Evolutionary conservation across 305 asterid genomes (phyloP), one percentile per base, ranked within the genome.

Genomic region (Nicotiana rustica): DNA sequence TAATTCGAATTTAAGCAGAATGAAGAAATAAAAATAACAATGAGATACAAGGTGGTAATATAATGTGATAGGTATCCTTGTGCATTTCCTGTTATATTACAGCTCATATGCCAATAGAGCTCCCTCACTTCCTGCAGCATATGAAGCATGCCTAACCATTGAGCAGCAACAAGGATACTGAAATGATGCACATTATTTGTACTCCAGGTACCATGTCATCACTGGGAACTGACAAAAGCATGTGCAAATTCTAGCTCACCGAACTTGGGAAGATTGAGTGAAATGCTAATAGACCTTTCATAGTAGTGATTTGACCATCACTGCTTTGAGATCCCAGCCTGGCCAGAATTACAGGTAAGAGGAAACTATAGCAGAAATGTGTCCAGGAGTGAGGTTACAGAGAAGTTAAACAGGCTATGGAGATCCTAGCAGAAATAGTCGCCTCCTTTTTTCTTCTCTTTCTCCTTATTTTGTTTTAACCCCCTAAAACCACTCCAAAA

Each of bases 71-170:
- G 69, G 38, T 1, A 64, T 64, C 38, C 8, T 10, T 9, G 8
- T 64, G 18, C 69, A 64, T 4, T 12, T 38, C 38, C 69, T 25
- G n/a, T 64, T 64, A 64, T 15, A 29, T 4, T 64, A 64, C 69
- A 25, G 38, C 38, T 25, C 18, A 64, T 25, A 64, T 25, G 38
- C 36, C 69, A 64, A 64, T 64, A 25, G 69, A 64, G n/a, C 69
- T 19, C 17, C 69, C 69, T 64, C 69, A 64, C 69, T 64, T 64
- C 38, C 69, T 10, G 69, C 38, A 25, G 69, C 38, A 64, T 25
- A 64, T 64, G 69, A 64, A 64, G 69, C 38, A 64, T 25, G 38
- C 69, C 38, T 5, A 13, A 25, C 8, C 69, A 25, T 10, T 12
- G 69, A 64, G 38, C 5, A 2, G 15, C 13, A 25, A 12, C 38